A percentile compares a stretch with the other conserved stretches of the same genome.
These are phyloP conservation scores for Fusarium penzigii DNA, from an alignment of 2,329 filamentous ascomycete genomes.

Conservation along the genomic window DNA sequence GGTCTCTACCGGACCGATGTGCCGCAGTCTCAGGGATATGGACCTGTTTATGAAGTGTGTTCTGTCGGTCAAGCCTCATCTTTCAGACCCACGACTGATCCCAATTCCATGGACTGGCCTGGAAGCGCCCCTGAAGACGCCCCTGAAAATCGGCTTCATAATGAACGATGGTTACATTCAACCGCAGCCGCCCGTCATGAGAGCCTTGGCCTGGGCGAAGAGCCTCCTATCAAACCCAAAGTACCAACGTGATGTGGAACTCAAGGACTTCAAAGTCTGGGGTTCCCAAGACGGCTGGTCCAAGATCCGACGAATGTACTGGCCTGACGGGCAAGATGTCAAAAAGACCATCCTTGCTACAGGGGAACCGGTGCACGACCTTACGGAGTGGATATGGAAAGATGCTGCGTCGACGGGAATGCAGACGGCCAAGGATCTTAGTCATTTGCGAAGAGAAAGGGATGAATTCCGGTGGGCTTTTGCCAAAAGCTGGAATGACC, in stretches of 20 bases:
- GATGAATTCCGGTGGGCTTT: slow-evolving; percentile 36
- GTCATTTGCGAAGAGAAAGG: slow-evolving; percentile 16
- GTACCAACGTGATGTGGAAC: slow-evolving; percentile 22
- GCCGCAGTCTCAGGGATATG: slow-evolving; percentile 25
- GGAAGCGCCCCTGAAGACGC: slow-evolving; percentile 4
- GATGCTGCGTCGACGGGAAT: slow-evolving; percentile 29
- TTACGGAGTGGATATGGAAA: slow-evolving; percentile 43
- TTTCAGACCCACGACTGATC: slow-evolving; percentile 30
- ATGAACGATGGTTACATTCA: slow-evolving; percentile 38
- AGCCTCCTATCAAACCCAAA: slow-evolving; percentile 17
- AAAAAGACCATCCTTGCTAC: slow-evolving; percentile 34
- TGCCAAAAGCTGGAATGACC: slow-evolving; percentile 35
- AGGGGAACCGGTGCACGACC: slow-evolving; percentile 45
- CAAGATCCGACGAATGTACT: slow-evolving; percentile 44
- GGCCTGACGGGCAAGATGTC: slow-evolving; percentile 41
- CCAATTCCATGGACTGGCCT: slow-evolving; percentile 35
- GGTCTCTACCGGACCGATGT: slow-evolving; percentile 30
- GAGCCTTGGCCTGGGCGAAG: slow-evolving; percentile 39
- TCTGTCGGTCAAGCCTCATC: slow-evolving; percentile 16
- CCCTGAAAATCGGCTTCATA: slow-evolving; percentile 45
- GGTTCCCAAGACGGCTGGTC: slow-evolving; percentile 30
- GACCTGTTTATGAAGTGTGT: slow-evolving; percentile 19
- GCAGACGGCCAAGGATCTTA: slow-evolving; percentile 18
- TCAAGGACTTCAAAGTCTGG: slow-evolving; percentile 39
- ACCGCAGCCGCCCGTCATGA: slow-evolving; percentile 41